phyloP scores from a whole-genome alignment of 306 rosid species.

The Albizia julibrissin region DNA sequence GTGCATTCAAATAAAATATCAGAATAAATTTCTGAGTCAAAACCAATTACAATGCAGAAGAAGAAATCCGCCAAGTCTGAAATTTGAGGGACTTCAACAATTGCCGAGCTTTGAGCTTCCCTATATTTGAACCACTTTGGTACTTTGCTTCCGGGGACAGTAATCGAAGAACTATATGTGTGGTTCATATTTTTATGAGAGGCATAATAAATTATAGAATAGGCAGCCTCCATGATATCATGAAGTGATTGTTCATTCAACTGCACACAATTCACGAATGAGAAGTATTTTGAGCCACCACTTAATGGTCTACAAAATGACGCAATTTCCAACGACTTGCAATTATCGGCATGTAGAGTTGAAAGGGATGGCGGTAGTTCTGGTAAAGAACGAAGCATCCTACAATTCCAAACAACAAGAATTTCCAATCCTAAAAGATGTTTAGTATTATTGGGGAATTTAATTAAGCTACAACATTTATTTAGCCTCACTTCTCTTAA shows the following conservation, averaged over 20 bases:
- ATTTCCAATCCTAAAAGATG: background rate
- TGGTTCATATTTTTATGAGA: background rate
- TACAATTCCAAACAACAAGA: accelerated
- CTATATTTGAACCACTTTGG: background rate
- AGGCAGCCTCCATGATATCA: background rate
- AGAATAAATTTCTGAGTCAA: background rate
- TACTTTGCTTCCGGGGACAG: background rate
- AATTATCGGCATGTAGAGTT: background rate
- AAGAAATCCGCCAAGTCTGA: background rate
- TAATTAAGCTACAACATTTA: background rate
- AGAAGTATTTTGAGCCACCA: accelerated
- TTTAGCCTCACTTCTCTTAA: background rate
- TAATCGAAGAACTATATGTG: background rate
- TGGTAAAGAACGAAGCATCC: conserved; percentile 24
- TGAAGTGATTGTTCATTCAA: background rate
- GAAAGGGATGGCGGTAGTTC: conserved; percentile 4
- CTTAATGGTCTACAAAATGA: background rate
- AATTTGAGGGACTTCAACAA: background rate
- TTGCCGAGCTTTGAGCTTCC: background rate
- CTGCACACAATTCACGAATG: background rate
- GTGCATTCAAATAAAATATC: background rate
- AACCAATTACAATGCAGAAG: background rate
- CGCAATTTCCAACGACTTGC: background rate
- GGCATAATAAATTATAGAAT: background rate
- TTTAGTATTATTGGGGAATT: conserved; percentile 7